Evolutionary conservation across 202 grass and related monocot genomes (phyloP).

Genomic region (Saccharum hybrid): DNA sequence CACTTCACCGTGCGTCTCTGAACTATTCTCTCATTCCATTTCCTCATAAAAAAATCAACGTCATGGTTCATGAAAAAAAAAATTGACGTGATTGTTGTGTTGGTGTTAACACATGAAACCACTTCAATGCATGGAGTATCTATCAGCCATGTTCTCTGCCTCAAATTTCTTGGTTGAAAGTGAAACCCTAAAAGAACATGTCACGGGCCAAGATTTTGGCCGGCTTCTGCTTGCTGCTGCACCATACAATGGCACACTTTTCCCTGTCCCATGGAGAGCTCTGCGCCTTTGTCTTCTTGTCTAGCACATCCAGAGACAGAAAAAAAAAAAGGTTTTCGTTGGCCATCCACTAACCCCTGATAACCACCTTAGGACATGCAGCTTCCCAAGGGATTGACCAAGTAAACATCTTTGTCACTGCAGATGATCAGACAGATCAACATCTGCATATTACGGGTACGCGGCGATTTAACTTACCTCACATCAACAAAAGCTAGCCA

Average conservation of each 20-base stretch:
- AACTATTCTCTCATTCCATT: neutral
- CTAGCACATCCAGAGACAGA: neutral
- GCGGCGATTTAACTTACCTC: neutral
- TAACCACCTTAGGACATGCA: neutral
- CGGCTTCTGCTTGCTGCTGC: neutral
- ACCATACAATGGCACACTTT: neutral
- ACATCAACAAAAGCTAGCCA: neutral
- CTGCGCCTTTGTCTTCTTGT: neutral
- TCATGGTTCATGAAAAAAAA: neutral
- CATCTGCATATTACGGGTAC: neutral
- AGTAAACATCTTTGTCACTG: neutral
- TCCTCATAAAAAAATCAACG: neutral
- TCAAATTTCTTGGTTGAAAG: neutral
- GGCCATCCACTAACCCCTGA: neutral
- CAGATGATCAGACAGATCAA: neutral
- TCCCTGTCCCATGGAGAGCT: neutral
- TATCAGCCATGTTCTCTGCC: too few species aligned
- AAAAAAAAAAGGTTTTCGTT: neutral
- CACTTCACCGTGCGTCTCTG: neutral
- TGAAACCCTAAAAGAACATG: neutral
- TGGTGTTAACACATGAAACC: neutral
- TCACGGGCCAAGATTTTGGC: neutral
- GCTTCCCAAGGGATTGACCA: neutral
- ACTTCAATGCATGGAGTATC: neutral
- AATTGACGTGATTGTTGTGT: neutral